Evolutionary conservation across 352 stramenopile species (phyloP).

Genomic region (Globisporangium nagaii): DNA sequence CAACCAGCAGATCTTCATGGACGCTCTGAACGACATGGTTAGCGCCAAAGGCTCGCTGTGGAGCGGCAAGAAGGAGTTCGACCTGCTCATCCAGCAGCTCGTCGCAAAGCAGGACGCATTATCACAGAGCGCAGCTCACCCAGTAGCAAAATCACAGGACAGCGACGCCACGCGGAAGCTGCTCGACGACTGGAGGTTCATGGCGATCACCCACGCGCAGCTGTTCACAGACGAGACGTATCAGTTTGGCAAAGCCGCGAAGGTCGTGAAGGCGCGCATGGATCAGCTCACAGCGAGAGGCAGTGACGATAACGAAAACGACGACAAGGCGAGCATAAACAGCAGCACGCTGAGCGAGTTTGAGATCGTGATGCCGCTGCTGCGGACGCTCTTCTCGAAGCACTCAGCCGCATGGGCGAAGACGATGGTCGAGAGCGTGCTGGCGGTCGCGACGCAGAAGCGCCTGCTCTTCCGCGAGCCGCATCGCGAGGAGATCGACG

Average conservation of each 20-base stretch:
- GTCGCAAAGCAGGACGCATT: slow-evolving; percentile 29
- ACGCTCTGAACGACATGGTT: slow-evolving; percentile 40
- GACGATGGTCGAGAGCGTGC: slow-evolving; percentile 48
- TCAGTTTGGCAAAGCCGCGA: slow-evolving; percentile 66
- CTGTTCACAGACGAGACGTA: slow-evolving; percentile 83
- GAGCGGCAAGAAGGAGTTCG: slow-evolving; percentile 54
- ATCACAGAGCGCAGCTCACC: neutral
- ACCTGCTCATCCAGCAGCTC: slow-evolving; percentile 35
- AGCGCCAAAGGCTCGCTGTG: slow-evolving; percentile 26
- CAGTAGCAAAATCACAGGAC: slow-evolving; percentile 1
- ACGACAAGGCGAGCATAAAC: neutral
- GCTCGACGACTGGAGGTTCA: slow-evolving; percentile 44
- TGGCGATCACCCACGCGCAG: slow-evolving; percentile 52
- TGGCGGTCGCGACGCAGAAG: slow-evolving; percentile 45
- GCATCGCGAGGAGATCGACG: slow-evolving; percentile 48
- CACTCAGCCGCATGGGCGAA: slow-evolving; percentile 51
- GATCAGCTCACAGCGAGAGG: slow-evolving; percentile 18
- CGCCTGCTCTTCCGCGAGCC: slow-evolving; percentile 44
- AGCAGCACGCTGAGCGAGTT: slow-evolving; percentile 10
- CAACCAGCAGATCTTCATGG: slow-evolving; percentile 39
- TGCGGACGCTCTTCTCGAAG: slow-evolving; percentile 57
- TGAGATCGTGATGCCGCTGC: slow-evolving; percentile 46
- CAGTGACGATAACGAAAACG: slow-evolving; percentile 1
- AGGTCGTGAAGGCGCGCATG: slow-evolving; percentile 48
- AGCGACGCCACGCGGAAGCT: slow-evolving; percentile 7